Evolutionary conservation across 2,329 filamentous ascomycete species (phyloP), one percentile per base, ranked within the genome.

Genomic region (Alternaria rosae): DNA sequence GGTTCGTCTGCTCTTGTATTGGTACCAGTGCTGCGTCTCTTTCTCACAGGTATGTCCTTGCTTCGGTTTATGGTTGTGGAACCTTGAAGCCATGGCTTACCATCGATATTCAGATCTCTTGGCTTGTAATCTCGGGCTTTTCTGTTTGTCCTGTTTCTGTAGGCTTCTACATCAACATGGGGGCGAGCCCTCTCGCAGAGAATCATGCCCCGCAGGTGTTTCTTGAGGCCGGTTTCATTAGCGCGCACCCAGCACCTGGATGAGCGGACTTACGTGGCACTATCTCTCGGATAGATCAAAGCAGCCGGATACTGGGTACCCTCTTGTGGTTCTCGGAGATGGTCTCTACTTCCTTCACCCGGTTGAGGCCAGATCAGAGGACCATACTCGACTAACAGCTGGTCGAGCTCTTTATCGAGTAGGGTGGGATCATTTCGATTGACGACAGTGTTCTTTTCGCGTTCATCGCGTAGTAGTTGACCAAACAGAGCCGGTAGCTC

Each of bases 251-350:
- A 13, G 12, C 25, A 12, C 21, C 17, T 35, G 12, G 20, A 35
- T 52, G 8, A 38, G 11, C 23, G 15, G 38, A 54, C 57, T 43
- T 53, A 68, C 60, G 55, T 44, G 12, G 21, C 10, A 13, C 30
- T 51, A 28, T 68, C 64, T 12, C 58, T 28, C n/a, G 62, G 62
- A 51, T 71, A 70, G 3, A 64, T 48, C n/a, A 70, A 54, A 10
- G 64, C 56, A 17, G 52, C 38, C 6, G 38, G 6, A 45, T 71
- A 67, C 5, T 17, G 38, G 8, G 48, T 66, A 6, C 45, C 57
- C 17, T 51, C 21, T n/a, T 51, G 8, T n/a, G 65, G 62, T 12
- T 60, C 28, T 10, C 54, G 54, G 17, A 70, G 59, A 51, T 67
- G 62, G 3, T 61, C 28, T 55, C 64, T 55, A 5, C 51, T 43